A percentile compares a stretch with the other conserved stretches of the same genome.
phyloP scores from a whole-genome alignment of 805 yeast genomes.

The Monosporozyma aquatica region DNA sequence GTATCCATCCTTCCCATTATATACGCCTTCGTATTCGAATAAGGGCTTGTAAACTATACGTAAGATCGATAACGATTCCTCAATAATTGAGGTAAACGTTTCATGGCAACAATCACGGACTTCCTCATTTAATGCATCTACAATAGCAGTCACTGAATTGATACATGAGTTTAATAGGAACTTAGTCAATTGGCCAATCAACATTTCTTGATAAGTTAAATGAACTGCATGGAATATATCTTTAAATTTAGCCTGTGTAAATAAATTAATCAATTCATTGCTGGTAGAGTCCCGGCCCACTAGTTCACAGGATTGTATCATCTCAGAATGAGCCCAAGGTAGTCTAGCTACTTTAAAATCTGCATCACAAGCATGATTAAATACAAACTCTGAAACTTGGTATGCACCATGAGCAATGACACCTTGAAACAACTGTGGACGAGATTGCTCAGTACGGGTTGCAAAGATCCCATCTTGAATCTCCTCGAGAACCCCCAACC shows the following conservation, averaged over 20 bases:
- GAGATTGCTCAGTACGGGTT: constrained; percentile 21
- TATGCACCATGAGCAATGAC: constrained; percentile 80
- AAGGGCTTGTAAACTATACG: constrained; percentile 21
- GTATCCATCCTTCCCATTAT: constrained; percentile 14
- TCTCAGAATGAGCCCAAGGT: constrained; percentile 31
- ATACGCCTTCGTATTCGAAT: constrained; percentile 21
- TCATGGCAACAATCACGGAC: constrained; percentile 42
- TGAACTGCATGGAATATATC: constrained; percentile 24
- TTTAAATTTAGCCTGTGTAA: constrained; percentile 20
- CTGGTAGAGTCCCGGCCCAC: constrained; percentile 9
- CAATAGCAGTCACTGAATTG: constrained; percentile 71
- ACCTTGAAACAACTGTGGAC: constrained; percentile 61
- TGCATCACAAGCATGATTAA: constrained; percentile 65
- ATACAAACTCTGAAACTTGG: constrained; percentile 34
- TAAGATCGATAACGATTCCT: constrained; percentile 30
- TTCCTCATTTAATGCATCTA: constrained; percentile 74
- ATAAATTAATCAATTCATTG: constrained; percentile 24
- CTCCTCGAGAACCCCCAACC: constrained; percentile 69
- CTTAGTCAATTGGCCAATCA: constrained; percentile 62
- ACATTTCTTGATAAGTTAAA: constrained; percentile 38
- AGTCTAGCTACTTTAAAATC: constrained; percentile 48
- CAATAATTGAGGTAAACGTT: constrained; percentile 29
- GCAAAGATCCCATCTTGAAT: constrained; percentile 51
- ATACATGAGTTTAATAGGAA: constrained; percentile 73
- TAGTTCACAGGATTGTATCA: constrained; percentile 16